Percentiles rank a stretch among this genome's conserved stretches.
Evolutionary conservation across 257 asterid genomes (phyloP).

Genomic region (Cruciata laevipes): DNA sequence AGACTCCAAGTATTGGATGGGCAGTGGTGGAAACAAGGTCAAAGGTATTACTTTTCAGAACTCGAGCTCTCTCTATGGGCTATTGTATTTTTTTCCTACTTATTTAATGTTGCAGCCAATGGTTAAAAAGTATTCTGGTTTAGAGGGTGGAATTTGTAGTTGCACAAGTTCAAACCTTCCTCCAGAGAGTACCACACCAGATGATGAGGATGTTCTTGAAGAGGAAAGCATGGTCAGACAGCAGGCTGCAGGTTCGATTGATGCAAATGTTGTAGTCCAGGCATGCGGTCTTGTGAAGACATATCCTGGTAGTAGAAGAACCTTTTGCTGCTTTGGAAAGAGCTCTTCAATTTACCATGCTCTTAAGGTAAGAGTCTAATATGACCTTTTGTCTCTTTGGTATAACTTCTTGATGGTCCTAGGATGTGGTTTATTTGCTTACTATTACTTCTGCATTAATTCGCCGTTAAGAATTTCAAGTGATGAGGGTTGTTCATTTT

Average conservation of each 20-base stretch:
- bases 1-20: conserved; percentile 86
- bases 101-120: background rate
- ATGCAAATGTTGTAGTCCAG: conserved; percentile 66
- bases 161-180: conserved; percentile 52
- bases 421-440: background rate
- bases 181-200: conserved; percentile 50
- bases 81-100: background rate
- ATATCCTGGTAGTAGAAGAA: conserved; percentile 59
- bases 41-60: conserved; percentile 40
- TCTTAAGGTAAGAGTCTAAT: conserved; percentile 52
- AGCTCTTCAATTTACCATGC: conserved; percentile 84
- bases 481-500: background rate
- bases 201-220: conserved; percentile 84
- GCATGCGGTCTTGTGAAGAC: conserved; percentile 69
- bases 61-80: conserved; percentile 2
- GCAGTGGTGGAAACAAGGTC: conserved; percentile 72
- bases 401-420: background rate
- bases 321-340: conserved; percentile 66
- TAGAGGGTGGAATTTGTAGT: conserved; percentile 82
- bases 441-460: background rate
- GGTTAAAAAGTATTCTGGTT: conserved; percentile 9
- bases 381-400: background rate
- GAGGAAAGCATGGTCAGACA: conserved; percentile 74
- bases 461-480: background rate
- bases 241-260: conserved; percentile 43